A percentile compares a stretch with the other conserved stretches of the same genome.
Evolutionary conservation across 768 basidiomycete species (phyloP).

Genomic region (Lanmaoa pseudosensibilis): DNA sequence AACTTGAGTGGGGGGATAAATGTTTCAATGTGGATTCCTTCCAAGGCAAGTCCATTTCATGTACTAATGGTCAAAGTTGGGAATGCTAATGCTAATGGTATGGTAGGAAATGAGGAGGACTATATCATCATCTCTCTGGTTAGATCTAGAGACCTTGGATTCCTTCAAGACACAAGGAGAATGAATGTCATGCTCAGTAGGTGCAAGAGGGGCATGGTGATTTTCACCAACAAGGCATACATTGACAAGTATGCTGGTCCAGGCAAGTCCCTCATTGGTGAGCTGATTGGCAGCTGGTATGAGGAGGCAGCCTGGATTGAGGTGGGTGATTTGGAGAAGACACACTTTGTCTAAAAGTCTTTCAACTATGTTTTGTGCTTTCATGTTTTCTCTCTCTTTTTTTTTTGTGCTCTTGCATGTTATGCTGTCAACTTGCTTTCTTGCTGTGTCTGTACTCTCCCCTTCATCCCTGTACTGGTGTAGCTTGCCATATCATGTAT

Average conservation of each 20-base stretch:
- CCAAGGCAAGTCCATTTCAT: slow-evolving; percentile 53
- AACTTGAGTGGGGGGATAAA: slow-evolving; percentile 62
- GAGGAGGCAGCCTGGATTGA: slow-evolving; percentile 38
- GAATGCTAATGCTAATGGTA: background rate
- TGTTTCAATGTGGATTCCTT: slow-evolving; percentile 80
- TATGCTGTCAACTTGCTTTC: slow-evolving; percentile 19
- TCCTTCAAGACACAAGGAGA: slow-evolving; percentile 60
- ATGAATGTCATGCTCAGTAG: slow-evolving; percentile 89
- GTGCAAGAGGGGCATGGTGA: slow-evolving; percentile 76
- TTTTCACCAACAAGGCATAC: slow-evolving; percentile 63
- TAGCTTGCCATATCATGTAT: slow-evolving; percentile 10
- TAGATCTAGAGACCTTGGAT: slow-evolving; percentile 62
- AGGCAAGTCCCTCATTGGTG: slow-evolving; percentile 43
- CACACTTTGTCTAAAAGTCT: slow-evolving; percentile 16
- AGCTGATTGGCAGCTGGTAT: slow-evolving; percentile 33
- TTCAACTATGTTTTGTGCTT: slow-evolving; percentile 1
- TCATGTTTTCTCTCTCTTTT: background rate
- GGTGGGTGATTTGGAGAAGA: slow-evolving; percentile 29
- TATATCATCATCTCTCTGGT: slow-evolving; percentile 74
- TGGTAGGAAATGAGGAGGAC: slow-evolving; percentile 79
- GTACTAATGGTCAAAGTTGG: background rate
- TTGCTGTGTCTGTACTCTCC: slow-evolving; percentile 10
- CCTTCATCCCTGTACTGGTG: background rate
- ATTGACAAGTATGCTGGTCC: slow-evolving; percentile 55
- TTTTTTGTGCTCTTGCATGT: slow-evolving; percentile 4